Evolutionary conservation across 495 filamentous ascomycete species (phyloP).

Genomic region (Penicillium waksmanii): DNA sequence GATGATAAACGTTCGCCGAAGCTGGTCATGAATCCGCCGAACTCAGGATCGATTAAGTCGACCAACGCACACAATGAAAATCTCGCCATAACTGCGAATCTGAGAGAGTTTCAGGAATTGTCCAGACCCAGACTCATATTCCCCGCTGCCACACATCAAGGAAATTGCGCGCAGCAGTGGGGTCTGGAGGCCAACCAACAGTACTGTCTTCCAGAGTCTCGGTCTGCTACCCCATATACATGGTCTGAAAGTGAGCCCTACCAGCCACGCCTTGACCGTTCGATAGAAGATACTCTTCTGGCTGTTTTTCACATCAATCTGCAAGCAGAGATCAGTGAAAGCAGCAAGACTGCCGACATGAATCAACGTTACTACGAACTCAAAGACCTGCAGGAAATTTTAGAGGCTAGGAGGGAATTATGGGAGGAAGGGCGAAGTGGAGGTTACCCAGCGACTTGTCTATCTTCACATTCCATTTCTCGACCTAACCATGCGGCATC

Average conservation of each 20-base stretch:
- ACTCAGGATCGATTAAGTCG: background rate
- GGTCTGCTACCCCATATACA: constrained; percentile 19
- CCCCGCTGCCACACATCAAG: background rate
- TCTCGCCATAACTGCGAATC: background rate
- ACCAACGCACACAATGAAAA: background rate
- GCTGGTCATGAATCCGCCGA: background rate
- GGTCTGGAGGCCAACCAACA: background rate
- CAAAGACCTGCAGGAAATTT: constrained; percentile 28
- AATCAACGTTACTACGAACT: constrained; percentile 25
- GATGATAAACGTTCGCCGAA: background rate
- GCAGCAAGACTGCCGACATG: background rate
- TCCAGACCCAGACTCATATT: background rate
- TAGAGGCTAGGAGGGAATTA: constrained; percentile 22
- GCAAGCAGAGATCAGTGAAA: background rate
- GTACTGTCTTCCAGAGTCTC: background rate
- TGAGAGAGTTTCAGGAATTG: background rate
- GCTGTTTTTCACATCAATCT: constrained; percentile 25
- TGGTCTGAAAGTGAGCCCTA: constrained; percentile 18
- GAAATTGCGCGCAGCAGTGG: background rate
- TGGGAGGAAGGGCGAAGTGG: constrained; percentile 15
- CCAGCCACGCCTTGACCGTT: background rate
- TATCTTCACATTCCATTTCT: background rate
- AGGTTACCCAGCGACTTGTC: background rate
- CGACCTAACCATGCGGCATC: background rate
- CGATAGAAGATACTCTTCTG: constrained; percentile 21